Evolutionary conservation across 2,329 filamentous ascomycete species (phyloP), one percentile per base, ranked within the genome.

Genomic region (Fusarium solani-melongenae): DNA sequence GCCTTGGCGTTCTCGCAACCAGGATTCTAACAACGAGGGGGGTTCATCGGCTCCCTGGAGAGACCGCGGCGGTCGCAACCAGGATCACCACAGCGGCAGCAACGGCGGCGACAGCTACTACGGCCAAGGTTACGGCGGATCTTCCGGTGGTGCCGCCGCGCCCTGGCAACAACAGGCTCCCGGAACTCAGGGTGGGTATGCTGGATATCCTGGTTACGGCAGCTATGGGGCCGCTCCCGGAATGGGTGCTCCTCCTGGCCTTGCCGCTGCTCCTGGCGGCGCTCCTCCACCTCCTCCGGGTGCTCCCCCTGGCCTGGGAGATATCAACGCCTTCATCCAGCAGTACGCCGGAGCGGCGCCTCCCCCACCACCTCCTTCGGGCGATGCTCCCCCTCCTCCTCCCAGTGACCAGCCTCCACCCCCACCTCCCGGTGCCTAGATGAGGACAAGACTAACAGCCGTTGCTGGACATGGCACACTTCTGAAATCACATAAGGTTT

Each of bases 1-100:
- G 75, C 95, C 95, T 9, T 98, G 95, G 94, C 88, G 89, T 67
- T 84, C 82, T 31, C 87, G 90, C 73, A 82, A 83, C 66, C 87
- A 88, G 55, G 88, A 90, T 67, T 84, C 86, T 74, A 84, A 86
- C 58, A 80, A 84, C 62, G 86, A 88, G 62, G 81, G 81, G 41
- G 83, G 83, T 51, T 85, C 86, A 57, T 82, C 88, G 53, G 89
- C 90, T 69, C 89, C 90, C n/a, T 92, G 90, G 90, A 86, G 89
- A 70, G 91, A 93, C 65, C 88, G 89, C 71, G 84, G 89, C 70
- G 84, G 88, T 58, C 86, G 87, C 61, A 82, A 84, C 64, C 82
- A 86, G 64, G 82, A 86, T 57, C 78, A 81, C 62, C 80, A 83
- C 56, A 36, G 82, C 63, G 55, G 59, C 67, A 76, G 78, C 55